Conservation (phyloP, 176 grass and related monocot genomes). For the Juncus effusus region DNA sequence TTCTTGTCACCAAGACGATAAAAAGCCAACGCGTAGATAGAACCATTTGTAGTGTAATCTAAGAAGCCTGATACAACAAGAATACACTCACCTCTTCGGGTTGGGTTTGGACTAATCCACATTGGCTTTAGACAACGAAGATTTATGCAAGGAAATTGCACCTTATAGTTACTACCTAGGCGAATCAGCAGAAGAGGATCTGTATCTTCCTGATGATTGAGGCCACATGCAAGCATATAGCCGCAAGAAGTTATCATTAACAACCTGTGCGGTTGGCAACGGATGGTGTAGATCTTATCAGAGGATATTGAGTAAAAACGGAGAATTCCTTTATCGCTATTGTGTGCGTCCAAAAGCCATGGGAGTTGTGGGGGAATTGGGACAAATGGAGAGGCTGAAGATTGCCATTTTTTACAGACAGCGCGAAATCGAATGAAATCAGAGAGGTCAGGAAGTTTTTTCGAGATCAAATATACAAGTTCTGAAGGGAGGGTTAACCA, state of each 20-base stretch:
- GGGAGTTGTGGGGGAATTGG: conserved; percentile 8
- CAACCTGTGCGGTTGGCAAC: not conserved
- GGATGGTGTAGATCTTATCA: not conserved
- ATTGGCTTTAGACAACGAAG: not conserved
- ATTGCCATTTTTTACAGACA: conserved; percentile 8
- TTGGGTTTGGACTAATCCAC: not conserved
- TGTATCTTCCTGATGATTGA: not conserved
- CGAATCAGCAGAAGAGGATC: not conserved
- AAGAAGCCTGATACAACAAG: conserved; percentile 2
- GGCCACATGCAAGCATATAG: not conserved
- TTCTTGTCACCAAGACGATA: conserved; percentile 1
- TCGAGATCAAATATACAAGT: conserved; percentile 5
- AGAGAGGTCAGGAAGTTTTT: conserved; percentile 11
- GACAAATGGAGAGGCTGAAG: not conserved
- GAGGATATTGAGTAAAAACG: conserved; percentile 8
- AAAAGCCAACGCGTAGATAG: conserved; percentile 20
- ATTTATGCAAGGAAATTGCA: not conserved
- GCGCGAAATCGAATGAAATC: conserved; percentile 9
- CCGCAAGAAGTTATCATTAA: not conserved
- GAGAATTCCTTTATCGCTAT: not conserved
- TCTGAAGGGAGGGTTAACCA: conserved; percentile 6
- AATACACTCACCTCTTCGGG: not conserved
- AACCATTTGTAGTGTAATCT: too few relatives aligned
- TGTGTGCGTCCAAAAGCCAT: not conserved
- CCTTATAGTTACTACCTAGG: conserved; percentile 1